Evolutionary conservation across 345 rosid species (phyloP).

Genomic region (Brassica rapa): DNA sequence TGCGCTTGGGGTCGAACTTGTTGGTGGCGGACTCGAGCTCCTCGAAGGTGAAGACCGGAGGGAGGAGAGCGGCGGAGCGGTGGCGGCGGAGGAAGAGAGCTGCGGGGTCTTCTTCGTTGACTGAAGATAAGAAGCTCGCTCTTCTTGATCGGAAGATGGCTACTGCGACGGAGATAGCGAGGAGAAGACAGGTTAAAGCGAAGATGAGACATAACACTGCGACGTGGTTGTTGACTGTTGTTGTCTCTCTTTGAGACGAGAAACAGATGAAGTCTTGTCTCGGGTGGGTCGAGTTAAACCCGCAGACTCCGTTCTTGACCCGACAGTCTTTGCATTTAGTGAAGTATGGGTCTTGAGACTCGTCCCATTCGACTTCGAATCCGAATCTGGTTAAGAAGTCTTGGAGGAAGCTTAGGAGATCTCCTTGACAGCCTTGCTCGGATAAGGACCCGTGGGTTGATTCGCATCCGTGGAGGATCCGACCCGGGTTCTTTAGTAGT

Average conservation of each 20-base stretch:
- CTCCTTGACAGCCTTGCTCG: constrained; percentile 66
- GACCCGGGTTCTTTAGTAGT: constrained; percentile 57
- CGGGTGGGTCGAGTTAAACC: constrained; percentile 71
- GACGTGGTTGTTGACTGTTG: constrained; percentile 40
- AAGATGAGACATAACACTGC: constrained; percentile 56
- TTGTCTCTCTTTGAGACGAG: constrained; percentile 31
- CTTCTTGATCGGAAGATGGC: constrained; percentile 59
- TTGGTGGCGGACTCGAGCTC: constrained; percentile 83
- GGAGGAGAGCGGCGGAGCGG: constrained; percentile 71
- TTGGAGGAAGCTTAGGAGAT: constrained; percentile 55
- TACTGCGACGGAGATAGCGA: constrained; percentile 48
- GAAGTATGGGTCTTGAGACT: constrained; percentile 64
- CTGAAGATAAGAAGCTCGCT: constrained; percentile 40
- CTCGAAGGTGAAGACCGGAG: constrained; percentile 88
- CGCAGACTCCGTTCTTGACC: constrained; percentile 61
- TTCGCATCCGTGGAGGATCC: constrained; percentile 63
- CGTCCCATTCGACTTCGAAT: constrained; percentile 70
- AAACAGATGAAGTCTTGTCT: constrained; percentile 56
- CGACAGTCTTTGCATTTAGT: constrained; percentile 55
- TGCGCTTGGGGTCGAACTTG: constrained; percentile 72
- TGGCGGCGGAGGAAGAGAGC: constrained; percentile 73
- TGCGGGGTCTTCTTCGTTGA: constrained; percentile 73
- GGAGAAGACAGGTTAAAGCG: constrained; percentile 54
- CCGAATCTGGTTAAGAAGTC: constrained; percentile 51
- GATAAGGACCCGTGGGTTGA: constrained; percentile 44